Evolutionary conservation across 257 asterid genomes (phyloP), one percentile per base, ranked within the genome.

Genomic region (Voacanga thouarsii): DNA sequence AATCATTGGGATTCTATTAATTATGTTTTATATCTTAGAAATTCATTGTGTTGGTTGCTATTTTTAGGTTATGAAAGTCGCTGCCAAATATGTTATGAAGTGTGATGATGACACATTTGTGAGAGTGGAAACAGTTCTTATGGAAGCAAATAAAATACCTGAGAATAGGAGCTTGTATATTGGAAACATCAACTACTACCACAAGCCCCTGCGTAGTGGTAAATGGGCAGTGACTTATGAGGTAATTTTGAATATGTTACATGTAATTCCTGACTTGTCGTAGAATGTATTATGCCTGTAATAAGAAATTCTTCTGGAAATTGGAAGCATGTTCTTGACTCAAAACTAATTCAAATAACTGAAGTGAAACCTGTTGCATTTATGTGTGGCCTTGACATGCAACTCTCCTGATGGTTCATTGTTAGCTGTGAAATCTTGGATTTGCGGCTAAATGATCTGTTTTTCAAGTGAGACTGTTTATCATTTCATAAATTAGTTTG

Each of bases 211-310:
- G 50, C 91, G 97, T 44, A 92, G 93, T 77, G 99, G 97, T 63
- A 94, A 94, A 94, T 94, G 98, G 98, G 97, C 98, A 37, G 97
- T 94, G 70, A 88, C 96, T 55, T 87, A 86, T 49, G 90, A 92
- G 99, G 99, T 92, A 79, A 64, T 26, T 49, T 24, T 65, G 51
- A 39, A 37, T 76, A 61, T 55, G 51, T 41, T 83, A n/a, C 28
- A 16, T 69, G 33, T 60, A 8, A 41, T 76, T 67, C 59, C 55
- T 74, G n/a, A 1, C 70, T 18, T 26, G 5, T 37, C n/a, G 19
- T 57, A 16, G 28, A 15, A 26, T 43, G 8, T 39, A 50, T 16
- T 73, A 12, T 30, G 71, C 53, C 37, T 33, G 37, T 33, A 33
- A 33, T 33, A 33, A 23, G 61, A 30, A n/a, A 43, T 53, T 6